Evolutionary conservation across 768 basidiomycete species (phyloP).

Genomic region (Favolaschia claudopus): DNA sequence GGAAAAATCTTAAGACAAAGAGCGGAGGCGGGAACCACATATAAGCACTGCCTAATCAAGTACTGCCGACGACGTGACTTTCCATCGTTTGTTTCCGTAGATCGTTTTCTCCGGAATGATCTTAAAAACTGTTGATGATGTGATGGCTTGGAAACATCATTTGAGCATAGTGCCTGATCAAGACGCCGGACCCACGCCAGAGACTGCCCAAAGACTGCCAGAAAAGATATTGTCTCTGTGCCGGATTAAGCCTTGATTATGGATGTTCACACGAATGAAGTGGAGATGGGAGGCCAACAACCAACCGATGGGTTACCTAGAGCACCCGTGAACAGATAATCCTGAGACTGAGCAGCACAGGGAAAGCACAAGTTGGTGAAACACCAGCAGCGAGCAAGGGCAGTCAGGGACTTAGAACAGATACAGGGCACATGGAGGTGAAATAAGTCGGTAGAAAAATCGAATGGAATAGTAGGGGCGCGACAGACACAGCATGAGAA

Average conservation of each 20-base stretch:
- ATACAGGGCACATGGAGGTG: background rate
- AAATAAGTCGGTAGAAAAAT: too few species aligned
- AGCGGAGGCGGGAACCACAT: conserved; percentile 1
- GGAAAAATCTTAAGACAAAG: background rate
- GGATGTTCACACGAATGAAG: conserved; percentile 13
- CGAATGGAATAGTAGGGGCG: conserved; percentile 6
- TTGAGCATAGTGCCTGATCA: background rate
- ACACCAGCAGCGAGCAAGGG: background rate
- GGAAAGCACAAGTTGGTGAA: conserved; percentile 8
- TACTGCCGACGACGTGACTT: conserved; percentile 7
- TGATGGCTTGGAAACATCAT: background rate
- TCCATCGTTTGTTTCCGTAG: conserved; percentile 11
- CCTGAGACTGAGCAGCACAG: conserved; percentile 2
- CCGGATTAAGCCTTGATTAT: too few species aligned
- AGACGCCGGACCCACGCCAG: background rate
- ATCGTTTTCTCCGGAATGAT: conserved; percentile 4
- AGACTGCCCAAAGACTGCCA: background rate
- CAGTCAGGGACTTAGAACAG: background rate
- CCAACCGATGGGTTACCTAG: too few species aligned
- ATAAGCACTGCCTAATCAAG: conserved; percentile 16
- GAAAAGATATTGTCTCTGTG: too few species aligned
- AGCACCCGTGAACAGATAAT: conserved; percentile 10
- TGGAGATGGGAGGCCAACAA: too few species aligned
- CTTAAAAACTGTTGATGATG: background rate
- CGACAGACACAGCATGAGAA: conserved; percentile 7